Evolutionary conservation across 192 early-diverging fungal species (phyloP).

Genomic region (Coemansia sp.): DNA sequence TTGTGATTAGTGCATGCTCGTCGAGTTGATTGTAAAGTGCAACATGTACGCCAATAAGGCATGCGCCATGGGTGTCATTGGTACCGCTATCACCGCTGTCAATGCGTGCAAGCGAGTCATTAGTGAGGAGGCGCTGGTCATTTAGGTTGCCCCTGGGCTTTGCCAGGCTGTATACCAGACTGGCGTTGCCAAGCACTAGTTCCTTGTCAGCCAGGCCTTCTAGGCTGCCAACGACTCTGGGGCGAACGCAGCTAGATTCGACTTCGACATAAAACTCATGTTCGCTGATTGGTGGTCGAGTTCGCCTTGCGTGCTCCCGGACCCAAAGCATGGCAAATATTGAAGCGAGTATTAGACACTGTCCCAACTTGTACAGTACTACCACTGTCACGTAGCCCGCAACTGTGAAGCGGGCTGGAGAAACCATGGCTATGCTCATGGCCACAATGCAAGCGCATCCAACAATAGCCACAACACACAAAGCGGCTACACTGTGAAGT

Average conservation of each 20-base stretch:
- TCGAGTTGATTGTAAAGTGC: background rate
- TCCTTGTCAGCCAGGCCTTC: background rate
- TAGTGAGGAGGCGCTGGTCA: background rate
- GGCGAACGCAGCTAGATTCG: background rate
- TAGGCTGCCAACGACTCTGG: background rate
- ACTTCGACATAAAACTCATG: slow-evolving; percentile 25
- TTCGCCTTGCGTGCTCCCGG: slow-evolving; percentile 28
- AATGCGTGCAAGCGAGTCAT: background rate
- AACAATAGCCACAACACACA: slow-evolving; percentile 19
- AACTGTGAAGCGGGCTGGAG: slow-evolving; percentile 8
- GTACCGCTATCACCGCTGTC: background rate
- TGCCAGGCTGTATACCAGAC: background rate
- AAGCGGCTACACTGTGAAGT: slow-evolving; percentile 21
- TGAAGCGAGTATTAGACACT: slow-evolving; percentile 25
- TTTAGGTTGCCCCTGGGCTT: background rate
- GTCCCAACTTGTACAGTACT: slow-evolving; percentile 26
- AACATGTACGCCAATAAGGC: background rate
- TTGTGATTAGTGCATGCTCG: background rate
- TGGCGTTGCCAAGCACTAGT: background rate
- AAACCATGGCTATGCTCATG: background rate
- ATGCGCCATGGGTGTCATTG: background rate
- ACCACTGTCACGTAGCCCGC: slow-evolving; percentile 13
- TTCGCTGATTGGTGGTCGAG: slow-evolving; percentile 19
- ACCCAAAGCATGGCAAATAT: slow-evolving; percentile 36
- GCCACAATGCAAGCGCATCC: slow-evolving; percentile 28